Evolutionary conservation across 306 rosid genomes (phyloP).

Genomic region (Macrotyloma uniflorum): DNA sequence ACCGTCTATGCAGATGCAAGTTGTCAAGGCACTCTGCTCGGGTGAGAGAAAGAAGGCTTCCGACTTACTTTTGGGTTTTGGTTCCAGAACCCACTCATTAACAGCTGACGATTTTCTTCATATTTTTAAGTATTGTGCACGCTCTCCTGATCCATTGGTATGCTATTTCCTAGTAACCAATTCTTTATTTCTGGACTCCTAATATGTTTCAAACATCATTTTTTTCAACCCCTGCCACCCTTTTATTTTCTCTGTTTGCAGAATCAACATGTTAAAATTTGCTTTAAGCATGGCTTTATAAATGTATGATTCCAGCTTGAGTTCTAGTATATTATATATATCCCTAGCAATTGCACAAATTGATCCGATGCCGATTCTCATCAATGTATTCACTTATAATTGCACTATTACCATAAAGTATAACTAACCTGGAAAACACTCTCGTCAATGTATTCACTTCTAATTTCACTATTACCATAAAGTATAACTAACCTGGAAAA

Average conservation of each 20-base stretch:
- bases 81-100: conserved; percentile 50
- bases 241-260: not conserved
- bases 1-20: conserved; percentile 54
- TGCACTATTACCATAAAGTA: not conserved
- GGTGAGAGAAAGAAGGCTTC: conserved; percentile 72
- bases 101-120: conserved; percentile 60
- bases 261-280: not conserved
- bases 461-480: conserved; percentile 10
- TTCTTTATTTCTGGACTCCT: not conserved
- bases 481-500: not conserved
- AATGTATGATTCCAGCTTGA: conserved; percentile 14
- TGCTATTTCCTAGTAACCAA: conserved; percentile 31
- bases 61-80: conserved; percentile 60
- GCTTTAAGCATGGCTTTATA: not conserved
- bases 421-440: conserved; percentile 1
- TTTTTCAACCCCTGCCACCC: not conserved
- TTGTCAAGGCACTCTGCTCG: conserved; percentile 61
- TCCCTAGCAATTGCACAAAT: not conserved
- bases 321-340: not conserved
- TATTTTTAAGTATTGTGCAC: conserved; percentile 69
- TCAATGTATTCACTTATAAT: conserved; percentile 23
- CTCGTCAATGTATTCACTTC: too few relatives aligned
- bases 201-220: not conserved
- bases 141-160: conserved; percentile 86
- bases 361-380: conserved; percentile 1